Base-by-base conservation (phyloP, 2,329 filamentous ascomycete genomes). In the Alternaria sp. region DNA sequence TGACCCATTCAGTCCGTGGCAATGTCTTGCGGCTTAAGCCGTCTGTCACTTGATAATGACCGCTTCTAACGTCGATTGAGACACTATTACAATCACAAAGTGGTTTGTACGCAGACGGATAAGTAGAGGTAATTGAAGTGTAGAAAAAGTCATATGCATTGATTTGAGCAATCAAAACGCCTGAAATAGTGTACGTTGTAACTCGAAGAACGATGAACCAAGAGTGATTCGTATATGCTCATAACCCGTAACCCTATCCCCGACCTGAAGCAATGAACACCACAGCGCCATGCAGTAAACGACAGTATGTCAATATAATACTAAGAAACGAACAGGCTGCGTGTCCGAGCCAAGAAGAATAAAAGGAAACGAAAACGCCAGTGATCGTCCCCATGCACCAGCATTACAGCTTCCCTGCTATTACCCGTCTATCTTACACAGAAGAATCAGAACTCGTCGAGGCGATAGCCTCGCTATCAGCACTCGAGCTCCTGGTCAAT, bases 401-500 rank as follows among this genome's bases (percentile, higher is more conserved):
- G 2, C 41, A 22, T 32, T 30, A 34, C 18, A 18, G 8, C 26
- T 18, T 7, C 39, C 3, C 26, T 42, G 22, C 3, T 22, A 16
- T 24, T 7, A 2, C 30, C 32, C 11, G n/a, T 1, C 1, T 12
- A 36, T 51, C 34, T 47, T 46, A 56, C 26, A 57, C 18, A 14
- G 44, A 55, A 24, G 43, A 42, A 9, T 38, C 42, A 5, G 34
- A 55, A 5, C 34, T 46, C 53, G 39, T 41, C 9, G 57, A 60
- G 2, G 24, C 20, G 34, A 64, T 51, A n/a, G 61, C 60, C 14
- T 61, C 63, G 28, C 70, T 74, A 38, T 72, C 73, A 5, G 59
- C 63, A 32, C 70, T 77, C 7, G 64, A 67, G 1, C 64, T 66
- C 24, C 74, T 65, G 2, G 60, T 64, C 46, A 76, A 42, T 12